Evolutionary conservation across 2,329 filamentous ascomycete species (phyloP), one percentile per base, ranked within the genome.

Genomic region (Colletotrichum somersetense): DNA sequence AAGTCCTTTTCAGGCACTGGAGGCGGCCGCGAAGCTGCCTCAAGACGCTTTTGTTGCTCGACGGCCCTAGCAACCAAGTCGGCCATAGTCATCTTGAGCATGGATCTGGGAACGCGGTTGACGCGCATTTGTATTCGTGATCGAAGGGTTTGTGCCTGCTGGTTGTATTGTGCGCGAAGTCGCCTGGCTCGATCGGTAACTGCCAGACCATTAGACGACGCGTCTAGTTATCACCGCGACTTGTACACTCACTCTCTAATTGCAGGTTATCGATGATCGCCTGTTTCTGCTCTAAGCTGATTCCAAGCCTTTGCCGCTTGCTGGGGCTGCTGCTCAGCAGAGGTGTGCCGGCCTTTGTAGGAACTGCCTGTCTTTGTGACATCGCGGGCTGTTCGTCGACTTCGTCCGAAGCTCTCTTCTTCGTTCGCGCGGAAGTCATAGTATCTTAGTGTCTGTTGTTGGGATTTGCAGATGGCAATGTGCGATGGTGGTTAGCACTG

Each of bases 111-210:
- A 64, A 98, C 96, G 66, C 96, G 91, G 80, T 98, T 97, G 80
- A 98, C 89, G 82, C 96, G 93, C 83, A 97, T 93, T 81, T 98
- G 95, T 64, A 99, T 92, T 73, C 96, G 92, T 72, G 94, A 91
- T 73, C 93, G 90, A 50, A 98, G 88, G 74, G 93, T 93, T 80
- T 96, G 93, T 30, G 95, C 93, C 81, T 97, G 95, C 12, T 97
- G 88, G 71, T 92, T 92, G 84, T 97, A 97, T 80, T 97, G 95
- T 8, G 95, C 92, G 77, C 95, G 91, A 73, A 98, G 86, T 81
- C 96, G 95, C 76, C 96, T 90, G 73, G 94, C 93, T 80, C 95
- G 91, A 83, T 97, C 93, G 23, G 93, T 95, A 75, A 97, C 95
- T 97, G 76, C 44, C 65, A 61, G 66, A 59, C 35, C 42, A 71